Base-by-base conservation (phyloP, 805 yeast genomes). In the Wickerhamiella lipophila region DNA sequence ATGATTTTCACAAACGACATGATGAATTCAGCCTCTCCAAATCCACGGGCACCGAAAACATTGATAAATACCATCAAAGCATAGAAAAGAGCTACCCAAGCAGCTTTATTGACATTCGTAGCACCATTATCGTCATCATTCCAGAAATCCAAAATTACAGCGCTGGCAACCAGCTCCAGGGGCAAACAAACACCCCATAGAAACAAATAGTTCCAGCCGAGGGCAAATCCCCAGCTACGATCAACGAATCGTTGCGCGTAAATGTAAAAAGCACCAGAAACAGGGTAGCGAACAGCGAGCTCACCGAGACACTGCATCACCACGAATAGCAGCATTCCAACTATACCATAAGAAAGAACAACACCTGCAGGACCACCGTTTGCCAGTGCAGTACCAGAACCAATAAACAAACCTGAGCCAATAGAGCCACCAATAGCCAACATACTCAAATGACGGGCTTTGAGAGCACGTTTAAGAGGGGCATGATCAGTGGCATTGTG, bases 351-450 rank as follows among this genome's bases (percentile, higher is more conserved):
- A 23, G 83, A 79, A 42, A 81, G 70, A 35, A 83, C 64, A n/a
- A 76, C 60, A 50, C 74, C 76, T 4, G 75, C 83, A 13, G 75
- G 74, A 13, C 77, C 77, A 51, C 76, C 76, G 9, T 57, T 58
- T 29, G 64, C 61, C 45, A 75, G 64, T 9, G 77, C 65, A 32
- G 66, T 66, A 21, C 79, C 79, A 0, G 75, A 66, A 34, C 78
- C 75, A 30, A 78, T 66, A 58, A 75, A 78, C 27, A 78, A 64
- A 56, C 83, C 83, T 26, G 92, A 80, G 59, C 95, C 95, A 52
- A 84, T 80, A 46, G 89, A 81, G 49, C 92, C 87, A 50, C 92
- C 92, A 49, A 85, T 70, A 35, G 94, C 86, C 58, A 49, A 18
- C 51, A 49, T 49, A 48, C 62, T 65, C 46, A 65, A 49, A 53